Base-by-base conservation (phyloP, 306 rosid species). In the Vicia sativa region DNA sequence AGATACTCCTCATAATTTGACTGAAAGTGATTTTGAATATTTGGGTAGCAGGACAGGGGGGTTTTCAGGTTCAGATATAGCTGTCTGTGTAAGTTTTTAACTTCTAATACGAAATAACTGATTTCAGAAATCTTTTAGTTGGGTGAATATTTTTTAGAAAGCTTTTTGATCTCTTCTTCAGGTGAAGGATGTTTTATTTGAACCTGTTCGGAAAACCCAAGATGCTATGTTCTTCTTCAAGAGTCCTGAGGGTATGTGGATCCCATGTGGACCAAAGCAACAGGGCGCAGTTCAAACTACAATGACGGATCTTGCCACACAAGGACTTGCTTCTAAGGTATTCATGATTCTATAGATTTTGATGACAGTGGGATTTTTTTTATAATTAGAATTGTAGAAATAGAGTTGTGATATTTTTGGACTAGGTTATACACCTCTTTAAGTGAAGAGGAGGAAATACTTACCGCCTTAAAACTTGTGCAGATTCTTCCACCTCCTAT, bases 171-270 rank as follows among this genome's bases (percentile, higher is more conserved):
- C 55, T 52, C 11, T 49, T 67, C 39, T 38, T 74, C 88, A 95
- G 99, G 99, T 95, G 67, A 90, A 95, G 79, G 99, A 95, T 77
- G 99, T 95, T 57, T 82, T 95, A 28, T 95, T 95, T 39, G 99
- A 95, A 78, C 99, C 99, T 52, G 95, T 95, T 45, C 99, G 99
- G 53, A 95, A 95, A 85, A 95, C 99, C 28, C 99, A 95, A 86
- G 99, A 95, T 66, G 97, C 99, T 15, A 95, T 95, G 99, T 91
- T 81, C 81, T 95, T 95, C 82, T 56, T 76, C 42, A 73, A 87
- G 76, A 87, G 73, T 73, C 31, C 92, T 3, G 83, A 87, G 73
- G 90, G 74, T 56, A 90, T 85, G 96, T 88, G 82, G 92, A 74
- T 87, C 68, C 97, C 97, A 2, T 95, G 99, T 73, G 96, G 97